Conservation (phyloP, 2,329 filamentous ascomycete species). For the Gremmenia infestans region DNA sequence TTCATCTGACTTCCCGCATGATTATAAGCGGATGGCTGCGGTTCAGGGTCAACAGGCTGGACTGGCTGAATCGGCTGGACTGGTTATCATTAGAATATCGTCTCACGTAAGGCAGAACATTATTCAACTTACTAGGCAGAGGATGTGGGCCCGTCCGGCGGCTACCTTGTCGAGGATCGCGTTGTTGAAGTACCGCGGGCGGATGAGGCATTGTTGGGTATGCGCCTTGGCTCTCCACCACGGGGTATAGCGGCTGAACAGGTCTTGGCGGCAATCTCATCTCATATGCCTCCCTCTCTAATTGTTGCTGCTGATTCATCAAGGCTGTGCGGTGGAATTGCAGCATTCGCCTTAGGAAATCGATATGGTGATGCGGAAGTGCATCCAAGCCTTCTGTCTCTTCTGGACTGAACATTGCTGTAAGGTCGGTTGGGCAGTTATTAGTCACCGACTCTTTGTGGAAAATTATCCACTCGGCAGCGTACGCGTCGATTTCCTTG, state of each 20-base stretch:
- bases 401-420: slow-evolving; percentile 5
- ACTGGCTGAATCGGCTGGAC: neutral
- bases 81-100: neutral
- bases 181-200: neutral
- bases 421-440: slow-evolving; percentile 1
- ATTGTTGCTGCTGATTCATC: neutral
- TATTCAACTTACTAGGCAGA: neutral
- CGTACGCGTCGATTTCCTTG: slow-evolving; percentile 15
- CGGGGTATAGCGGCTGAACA: slow-evolving; percentile 2
- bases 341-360: neutral
- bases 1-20: neutral
- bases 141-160: neutral
- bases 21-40: neutral
- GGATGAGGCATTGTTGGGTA: neutral
- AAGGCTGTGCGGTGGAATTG: neutral
- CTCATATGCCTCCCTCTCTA: neutral
- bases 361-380: neutral
- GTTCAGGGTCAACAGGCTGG: neutral
- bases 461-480: slow-evolving; percentile 12
- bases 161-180: neutral
- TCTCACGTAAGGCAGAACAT: neutral
- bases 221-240: neutral
- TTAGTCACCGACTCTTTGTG: slow-evolving; percentile 2
- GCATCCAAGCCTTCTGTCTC: slow-evolving; percentile 1
- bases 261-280: neutral